Base-by-base conservation (phyloP, 148 eudicot species). In the Arbutus unedo region DNA sequence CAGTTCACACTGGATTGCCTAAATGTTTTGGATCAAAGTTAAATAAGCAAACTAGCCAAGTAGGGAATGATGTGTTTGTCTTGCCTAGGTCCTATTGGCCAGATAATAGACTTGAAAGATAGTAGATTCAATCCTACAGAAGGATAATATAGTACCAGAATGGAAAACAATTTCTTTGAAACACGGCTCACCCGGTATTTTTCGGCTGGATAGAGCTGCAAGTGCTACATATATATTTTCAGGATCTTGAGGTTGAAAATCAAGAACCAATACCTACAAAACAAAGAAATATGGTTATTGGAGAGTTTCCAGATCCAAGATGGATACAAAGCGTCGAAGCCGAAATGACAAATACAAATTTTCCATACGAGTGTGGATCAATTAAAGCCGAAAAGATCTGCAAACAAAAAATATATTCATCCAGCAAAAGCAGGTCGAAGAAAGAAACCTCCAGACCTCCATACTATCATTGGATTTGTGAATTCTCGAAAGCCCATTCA, bases 231-330 rank as follows among this genome's bases (percentile, higher is more conserved):
- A 89, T 50, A 94, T 75, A 85, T 85, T 85, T 85, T 96, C 99
- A 56, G 99, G 99, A 89, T 94, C 97, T 87, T 90, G 80, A 43
- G 99, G 99, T 86, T 96, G 99, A 55, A 80, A 57, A 53, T 60
- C 70, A 31, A 74, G 76, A 44, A 68, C 78, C 57, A 50, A 75
- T 3, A 23, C 43, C 57, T 50, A 23, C 57, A 10, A 49, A 50
- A 5, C 7, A 75, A 13, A 21, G 16, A n/a, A 9, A 8, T 47
- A 5, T 48, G 5, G 11, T 74, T 14, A 9, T 50, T 50, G 54
- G 10, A 50, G 54, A 50, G 10, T 50, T 31, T 31, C 38, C 54
- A 50, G 6, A 50, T 50, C 54, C 54, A 50, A 5, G 6, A 5
- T 9, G 10, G 54, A 50, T 5, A 50, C 10, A 50, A 50, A 5